phyloP scores from a whole-genome alignment of 805 yeast species.

The Candida parachauliodes region DNA sequence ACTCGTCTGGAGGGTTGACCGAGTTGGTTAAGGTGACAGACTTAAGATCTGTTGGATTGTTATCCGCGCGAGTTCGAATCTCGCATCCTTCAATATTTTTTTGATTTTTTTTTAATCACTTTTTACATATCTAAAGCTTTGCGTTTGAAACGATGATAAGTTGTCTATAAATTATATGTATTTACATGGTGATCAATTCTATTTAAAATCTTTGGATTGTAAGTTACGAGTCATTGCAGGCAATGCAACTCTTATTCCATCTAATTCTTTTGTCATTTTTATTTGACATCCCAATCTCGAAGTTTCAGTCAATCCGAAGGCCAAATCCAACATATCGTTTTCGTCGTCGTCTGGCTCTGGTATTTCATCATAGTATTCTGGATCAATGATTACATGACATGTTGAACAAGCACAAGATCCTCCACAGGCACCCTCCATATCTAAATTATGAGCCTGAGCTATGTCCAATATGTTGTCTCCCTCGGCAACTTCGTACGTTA shows the following conservation, averaged over 20 bases:
- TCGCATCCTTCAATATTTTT: conserved; percentile 47
- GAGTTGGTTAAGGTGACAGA: conserved; percentile 6
- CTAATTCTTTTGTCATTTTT: conserved; percentile 81
- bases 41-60: conserved; percentile 8
- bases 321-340: conserved; percentile 96
- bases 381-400: conserved; percentile 95
- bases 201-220: conserved; percentile 72
- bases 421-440: conserved; percentile 98
- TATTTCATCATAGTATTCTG: conserved; percentile 83
- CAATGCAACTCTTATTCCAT: conserved; percentile 90
- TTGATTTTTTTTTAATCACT: conserved; percentile 9
- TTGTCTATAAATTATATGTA: conserved; percentile 2
- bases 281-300: conserved; percentile 95
- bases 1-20: conserved; percentile 5
- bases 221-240: conserved; percentile 97
- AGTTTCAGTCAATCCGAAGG: conserved; percentile 95
- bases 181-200: conserved; percentile 1
- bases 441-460: conserved; percentile 89
- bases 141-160: too few species aligned
- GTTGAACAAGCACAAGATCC: conserved; percentile 99
- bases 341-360: conserved; percentile 98
- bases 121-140: too few species aligned
- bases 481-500: conserved; percentile 79
- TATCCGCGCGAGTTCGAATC: conserved; percentile 52
- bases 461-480: conserved; percentile 91